These are phyloP conservation scores for Byssochlamys sp. DNA, from an alignment of 2,329 filamentous ascomycete species.

Conservation along the genomic window DNA sequence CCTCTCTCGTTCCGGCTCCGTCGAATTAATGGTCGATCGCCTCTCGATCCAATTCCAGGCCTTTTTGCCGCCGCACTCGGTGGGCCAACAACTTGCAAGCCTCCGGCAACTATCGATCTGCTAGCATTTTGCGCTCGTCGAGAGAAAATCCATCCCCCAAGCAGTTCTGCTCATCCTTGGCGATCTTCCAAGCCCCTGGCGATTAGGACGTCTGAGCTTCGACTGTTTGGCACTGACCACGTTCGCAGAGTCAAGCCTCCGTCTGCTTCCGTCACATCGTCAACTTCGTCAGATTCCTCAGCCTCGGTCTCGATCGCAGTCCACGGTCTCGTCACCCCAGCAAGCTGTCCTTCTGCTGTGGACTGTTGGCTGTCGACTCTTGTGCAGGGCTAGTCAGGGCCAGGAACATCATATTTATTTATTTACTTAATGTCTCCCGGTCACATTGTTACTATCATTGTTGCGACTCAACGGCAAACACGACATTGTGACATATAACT, in stretches of 20 bases:
- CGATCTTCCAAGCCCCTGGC: constrained; percentile 1
- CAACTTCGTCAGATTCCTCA: not conserved
- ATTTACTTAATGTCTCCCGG: not conserved
- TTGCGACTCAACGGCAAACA: not conserved
- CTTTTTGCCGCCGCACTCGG: not conserved
- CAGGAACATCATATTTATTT: not conserved
- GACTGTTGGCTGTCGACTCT: not conserved
- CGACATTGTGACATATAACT: not conserved
- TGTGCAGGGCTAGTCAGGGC: not conserved
- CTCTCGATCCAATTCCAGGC: not conserved
- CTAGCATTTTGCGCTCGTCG: constrained; percentile 37
- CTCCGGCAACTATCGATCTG: constrained; percentile 51
- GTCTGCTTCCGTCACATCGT: not conserved
- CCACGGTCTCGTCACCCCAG: not conserved
- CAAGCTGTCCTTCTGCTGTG: not conserved
- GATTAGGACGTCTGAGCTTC: not conserved
- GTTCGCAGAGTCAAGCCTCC: not conserved
- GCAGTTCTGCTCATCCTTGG: constrained; percentile 46
- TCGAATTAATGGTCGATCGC: not conserved
- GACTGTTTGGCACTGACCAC: not conserved
- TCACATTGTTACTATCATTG: not conserved
- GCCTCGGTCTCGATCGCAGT: not conserved
- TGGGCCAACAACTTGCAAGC: constrained; percentile 5
- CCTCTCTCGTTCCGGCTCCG: not conserved
- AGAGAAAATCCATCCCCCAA: not conserved